Evolutionary conservation across 306 rosid genomes (phyloP), one percentile per base, ranked within the genome.

Genomic region (Biancaea sappan): DNA sequence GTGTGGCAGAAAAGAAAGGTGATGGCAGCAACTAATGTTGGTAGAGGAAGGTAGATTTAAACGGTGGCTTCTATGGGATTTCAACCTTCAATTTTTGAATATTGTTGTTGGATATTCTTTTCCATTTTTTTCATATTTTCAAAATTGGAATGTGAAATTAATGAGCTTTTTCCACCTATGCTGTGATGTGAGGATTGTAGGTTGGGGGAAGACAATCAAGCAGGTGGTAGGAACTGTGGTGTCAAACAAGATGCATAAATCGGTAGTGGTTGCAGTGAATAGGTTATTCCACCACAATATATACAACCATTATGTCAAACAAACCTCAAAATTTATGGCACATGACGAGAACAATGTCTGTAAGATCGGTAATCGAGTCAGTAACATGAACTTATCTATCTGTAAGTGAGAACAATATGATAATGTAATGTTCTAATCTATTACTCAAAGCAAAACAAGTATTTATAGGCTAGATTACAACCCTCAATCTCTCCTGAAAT

Each of bases 221-320:
- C 84, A 81, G 53, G 94, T 94, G 47, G 86, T 93, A 52, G 98
- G 97, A 24, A 89, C 77, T 86, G 98, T 94, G 73, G 91, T 94
- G 22, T 94, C 98, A 7, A 94, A 94, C 86, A 94, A 94, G 84
- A 94, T 94, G 98, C 97, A 94, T 88, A 91, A 94, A 38, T 91
- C 98, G 3, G 98, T 91, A 80, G 96, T 91, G 66, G 98, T 94
- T 31, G 97, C 94, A 6, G 98, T 94, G 65, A 94, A 94, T 28
- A 86, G 97, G 69, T 76, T 94, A 7, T 91, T 89, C 83, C 75
- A 80, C 72, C 76, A 89, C 86, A 89, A 88, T 32, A 8, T 89
- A 54, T 91, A 83, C 77, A 91, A 94, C 60, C 96, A 94, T 38
- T 89, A 88, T 15, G 70, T 94, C 69, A 94, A 94, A 81, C 92